phyloP scores from a whole-genome alignment of 805 yeast genomes.

The Yamadazyma paraphyllophila region DNA sequence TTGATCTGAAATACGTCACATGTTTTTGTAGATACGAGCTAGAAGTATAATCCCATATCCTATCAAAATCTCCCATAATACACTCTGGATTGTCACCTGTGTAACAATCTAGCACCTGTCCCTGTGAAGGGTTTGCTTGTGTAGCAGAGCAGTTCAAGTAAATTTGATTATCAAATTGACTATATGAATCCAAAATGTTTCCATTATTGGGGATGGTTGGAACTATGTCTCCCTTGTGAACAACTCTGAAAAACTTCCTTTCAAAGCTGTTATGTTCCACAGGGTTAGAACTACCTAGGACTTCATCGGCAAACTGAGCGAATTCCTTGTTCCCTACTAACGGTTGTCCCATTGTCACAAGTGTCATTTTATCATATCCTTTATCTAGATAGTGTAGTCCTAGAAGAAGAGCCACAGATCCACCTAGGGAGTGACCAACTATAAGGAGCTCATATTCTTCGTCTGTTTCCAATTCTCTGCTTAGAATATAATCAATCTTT shows the following conservation, averaged over 20 bases:
- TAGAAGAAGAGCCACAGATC: slow-evolving; percentile 37
- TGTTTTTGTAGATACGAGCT: slow-evolving; percentile 30
- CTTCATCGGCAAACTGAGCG: slow-evolving; percentile 33
- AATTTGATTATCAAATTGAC: slow-evolving; percentile 37
- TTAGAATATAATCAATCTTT: slow-evolving; percentile 24
- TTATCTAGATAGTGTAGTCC: slow-evolving; percentile 35
- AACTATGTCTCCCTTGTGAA: slow-evolving; percentile 26
- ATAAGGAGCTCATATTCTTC: slow-evolving; percentile 24
- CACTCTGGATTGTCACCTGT: slow-evolving; percentile 27
- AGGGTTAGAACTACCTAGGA: slow-evolving; percentile 26
- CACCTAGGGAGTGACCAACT: slow-evolving; percentile 41
- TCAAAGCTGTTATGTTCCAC: slow-evolving; percentile 19
- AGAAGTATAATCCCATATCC: slow-evolving; percentile 9
- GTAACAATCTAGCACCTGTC: slow-evolving; percentile 34
- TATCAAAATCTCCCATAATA: slow-evolving; percentile 27
- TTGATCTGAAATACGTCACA: slow-evolving; percentile 35
- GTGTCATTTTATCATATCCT: slow-evolving; percentile 28
- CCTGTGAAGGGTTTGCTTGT: slow-evolving; percentile 21
- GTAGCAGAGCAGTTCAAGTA: slow-evolving; percentile 32
- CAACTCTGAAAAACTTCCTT: slow-evolving; percentile 23
- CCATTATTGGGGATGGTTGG: slow-evolving; percentile 29
- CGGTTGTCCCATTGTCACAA: slow-evolving; percentile 47
- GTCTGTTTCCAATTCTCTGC: slow-evolving; percentile 16
- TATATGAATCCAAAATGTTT: slow-evolving; percentile 21
- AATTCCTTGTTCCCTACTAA: slow-evolving; percentile 40